Conservation (phyloP, 75 land plant species). For the Cryptomeria japonica region DNA sequence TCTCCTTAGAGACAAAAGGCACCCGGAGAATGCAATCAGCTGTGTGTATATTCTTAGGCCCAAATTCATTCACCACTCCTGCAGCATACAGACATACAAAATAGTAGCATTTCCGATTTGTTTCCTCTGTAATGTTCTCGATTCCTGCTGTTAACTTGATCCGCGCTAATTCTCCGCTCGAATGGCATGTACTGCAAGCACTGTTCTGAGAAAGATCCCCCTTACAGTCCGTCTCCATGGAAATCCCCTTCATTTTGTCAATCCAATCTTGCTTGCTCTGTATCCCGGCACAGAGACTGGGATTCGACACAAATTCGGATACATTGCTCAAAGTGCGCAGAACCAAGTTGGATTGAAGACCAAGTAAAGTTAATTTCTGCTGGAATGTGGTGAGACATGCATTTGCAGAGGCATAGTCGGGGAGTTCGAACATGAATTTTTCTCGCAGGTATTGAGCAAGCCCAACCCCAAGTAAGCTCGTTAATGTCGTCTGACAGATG, state of each 20-base stretch:
- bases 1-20: not conserved
- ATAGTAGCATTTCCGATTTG: constrained; percentile 36
- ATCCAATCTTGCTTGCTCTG: constrained; percentile 12
- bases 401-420: constrained; percentile 38
- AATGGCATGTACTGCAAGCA: constrained; percentile 52
- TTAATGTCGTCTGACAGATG: constrained; percentile 53
- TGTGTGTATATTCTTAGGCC: constrained; percentile 36
- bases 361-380: constrained; percentile 18
- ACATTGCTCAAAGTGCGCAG: constrained; percentile 34
- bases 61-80: constrained; percentile 40
- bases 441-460: constrained; percentile 52
- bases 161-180: constrained; percentile 20
- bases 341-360: constrained; percentile 22
- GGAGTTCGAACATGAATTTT: constrained; percentile 54
- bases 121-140: not conserved
- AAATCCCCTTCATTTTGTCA: constrained; percentile 22
- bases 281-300: constrained; percentile 16
- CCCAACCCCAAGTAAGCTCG: constrained; percentile 48
- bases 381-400: constrained; percentile 67
- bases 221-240: constrained; percentile 7
- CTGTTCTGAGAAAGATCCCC: constrained; percentile 13
- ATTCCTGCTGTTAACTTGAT: not conserved
- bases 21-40: constrained; percentile 47
- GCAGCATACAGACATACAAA: constrained; percentile 52
- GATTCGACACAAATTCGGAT: constrained; percentile 27